Base-by-base conservation (phyloP, 441 rosid genomes). In the Flueggea neowawraea region DNA sequence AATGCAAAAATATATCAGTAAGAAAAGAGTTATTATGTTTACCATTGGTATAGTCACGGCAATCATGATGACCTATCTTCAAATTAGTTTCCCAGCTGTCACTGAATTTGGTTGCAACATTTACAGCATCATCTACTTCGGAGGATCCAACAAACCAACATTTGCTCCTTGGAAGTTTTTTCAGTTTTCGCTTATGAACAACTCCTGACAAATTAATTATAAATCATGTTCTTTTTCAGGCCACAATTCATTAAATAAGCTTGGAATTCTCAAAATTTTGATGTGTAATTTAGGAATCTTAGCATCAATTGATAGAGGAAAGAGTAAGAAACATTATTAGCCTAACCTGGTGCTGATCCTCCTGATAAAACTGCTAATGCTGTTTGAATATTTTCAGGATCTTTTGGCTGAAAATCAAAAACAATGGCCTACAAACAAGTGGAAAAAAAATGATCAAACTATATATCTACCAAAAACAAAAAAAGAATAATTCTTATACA, bases 341-440 rank as follows among this genome's bases (percentile, higher is more conserved):
- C 33, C 82, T 75, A 60, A 88, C 98, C 96, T 59, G 91, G 81
- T 17, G 82, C 60, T 41, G 80, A 63, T 83, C 76, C 72, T 16
- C 91, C 82, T 13, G 85, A 82, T 55, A 89, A 17, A 62, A 75
- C 80, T 47, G 83, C 86, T 48, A 91, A 61, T 10, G 88, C 91
- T 50, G 87, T 75, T 50, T 45, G 75, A 66, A 83, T 57, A 64
- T 80, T 75, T 69, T 86, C 93, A 39, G 96, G 94, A 54, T 89
- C 87, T 62, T 71, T 69, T 8, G 94, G 96, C 77, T 89, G 96
- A 69, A 87, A 92, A 83, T 87, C 89, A 53, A 78, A 89, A 63
- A 79, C 93, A 48, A 61, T 12, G n/a, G 66, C 82, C 94, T 89
- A 12, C 54, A 68, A n/a, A 55, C 2, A 17, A 55, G 5, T 55